Evolutionary conservation across 306 rosid species (phyloP).

Genomic region (Cucumis sativus): Cucumber_9930_V3 NC_026655.2:29762001-29762500

Average conservation of each 20-base stretch:
- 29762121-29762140: constrained; percentile 95
- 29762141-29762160: constrained; percentile 64
- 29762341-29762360: not conserved
- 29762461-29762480: constrained; percentile 37
- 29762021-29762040: constrained; percentile 82
- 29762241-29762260: not conserved
- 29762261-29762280: not conserved
- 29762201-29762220: not conserved
- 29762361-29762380: constrained; percentile 41
- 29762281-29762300: not conserved
- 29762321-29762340: not conserved
- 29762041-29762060: constrained; percentile 92
- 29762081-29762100: constrained; percentile 85
- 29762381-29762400: constrained; percentile 38
- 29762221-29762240: not conserved
- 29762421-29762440: constrained; percentile 62
- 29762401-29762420: constrained; percentile 46
- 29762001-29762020: constrained; percentile 33
- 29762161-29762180: constrained; percentile 69
- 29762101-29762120: constrained; percentile 68
- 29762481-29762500: constrained; percentile 26
- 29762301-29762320: not conserved
- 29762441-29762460: constrained; percentile 45
- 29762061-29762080: constrained; percentile 85
- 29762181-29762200: not conserved